Evolutionary conservation across 73 alveolate genomes (phyloP).

Genomic region (Durusdinium trenchii): DNA sequence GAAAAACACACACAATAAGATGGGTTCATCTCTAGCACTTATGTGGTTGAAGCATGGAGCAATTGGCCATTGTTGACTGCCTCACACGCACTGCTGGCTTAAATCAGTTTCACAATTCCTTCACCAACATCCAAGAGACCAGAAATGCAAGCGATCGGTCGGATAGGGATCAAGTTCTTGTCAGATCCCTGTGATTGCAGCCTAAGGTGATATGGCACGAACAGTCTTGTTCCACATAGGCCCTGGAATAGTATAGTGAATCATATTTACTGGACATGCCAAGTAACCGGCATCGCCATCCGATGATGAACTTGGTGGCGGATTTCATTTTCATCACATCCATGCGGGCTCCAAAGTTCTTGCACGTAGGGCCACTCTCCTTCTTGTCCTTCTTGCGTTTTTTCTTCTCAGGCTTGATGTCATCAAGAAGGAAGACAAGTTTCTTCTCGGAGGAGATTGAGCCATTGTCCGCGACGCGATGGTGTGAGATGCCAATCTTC

Average conservation of each 20-base stretch:
- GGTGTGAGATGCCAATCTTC: background rate
- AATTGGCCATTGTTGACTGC: too few species aligned
- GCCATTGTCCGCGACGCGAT: background rate
- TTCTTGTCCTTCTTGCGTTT: background rate
- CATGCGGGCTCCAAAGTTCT: constrained; percentile 18
- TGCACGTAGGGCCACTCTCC: background rate
- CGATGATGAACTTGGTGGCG: background rate
- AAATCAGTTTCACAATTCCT: background rate
- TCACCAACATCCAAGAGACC: background rate
- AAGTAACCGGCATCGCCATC: background rate
- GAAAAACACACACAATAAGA: too few species aligned
- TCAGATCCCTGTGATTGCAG: background rate
- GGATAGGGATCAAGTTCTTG: background rate
- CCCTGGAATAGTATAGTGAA: background rate
- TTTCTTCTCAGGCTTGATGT: background rate
- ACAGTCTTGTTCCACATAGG: background rate
- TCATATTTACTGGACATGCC: too few species aligned
- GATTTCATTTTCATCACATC: background rate
- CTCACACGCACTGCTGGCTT: too few species aligned
- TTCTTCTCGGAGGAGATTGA: background rate
- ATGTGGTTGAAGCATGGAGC: too few species aligned
- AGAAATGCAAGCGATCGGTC: background rate
- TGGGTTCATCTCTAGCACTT: too few species aligned
- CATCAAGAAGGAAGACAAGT: background rate
- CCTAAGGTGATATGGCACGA: background rate